These are phyloP conservation scores for Sarcodon aspratus DNA, from an alignment of 768 basidiomycete genomes.

Conservation along the genomic window DNA sequence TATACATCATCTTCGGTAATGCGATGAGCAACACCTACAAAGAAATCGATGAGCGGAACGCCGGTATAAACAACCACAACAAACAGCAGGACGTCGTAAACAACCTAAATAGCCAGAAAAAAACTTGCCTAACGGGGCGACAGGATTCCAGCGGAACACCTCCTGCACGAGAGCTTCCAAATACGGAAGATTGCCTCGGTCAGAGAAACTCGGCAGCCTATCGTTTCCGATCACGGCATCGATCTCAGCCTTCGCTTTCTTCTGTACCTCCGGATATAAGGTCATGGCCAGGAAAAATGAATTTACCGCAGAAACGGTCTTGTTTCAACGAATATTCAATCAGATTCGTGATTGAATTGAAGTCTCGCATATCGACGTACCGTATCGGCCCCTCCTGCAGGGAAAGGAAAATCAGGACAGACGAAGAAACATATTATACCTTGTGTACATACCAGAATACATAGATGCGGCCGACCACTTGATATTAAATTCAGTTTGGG, in stretches of 20 bases:
- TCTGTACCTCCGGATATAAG: slow-evolving; percentile 24
- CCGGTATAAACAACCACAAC: neutral
- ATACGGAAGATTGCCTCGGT: slow-evolving; percentile 6
- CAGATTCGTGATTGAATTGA: neutral
- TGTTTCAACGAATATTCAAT: neutral
- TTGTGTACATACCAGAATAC: slow-evolving; percentile 10
- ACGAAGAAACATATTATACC: slow-evolving; percentile 8
- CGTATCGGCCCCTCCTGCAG: slow-evolving; percentile 25
- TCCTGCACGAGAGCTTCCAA: slow-evolving; percentile 16
- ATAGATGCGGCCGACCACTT: slow-evolving; percentile 42
- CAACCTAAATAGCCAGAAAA: too few species aligned
- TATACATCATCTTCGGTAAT: slow-evolving; percentile 21
- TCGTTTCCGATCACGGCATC: slow-evolving; percentile 17
- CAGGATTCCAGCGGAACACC: slow-evolving; percentile 23
- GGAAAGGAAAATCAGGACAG: slow-evolving; percentile 5
- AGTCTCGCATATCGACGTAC: slow-evolving; percentile 12
- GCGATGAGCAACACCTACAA: slow-evolving; percentile 18
- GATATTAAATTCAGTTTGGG: slow-evolving; percentile 48
- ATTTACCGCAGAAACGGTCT: neutral
- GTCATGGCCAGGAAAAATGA: slow-evolving; percentile 22
- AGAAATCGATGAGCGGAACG: neutral
- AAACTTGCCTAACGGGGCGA: slow-evolving; percentile 19
- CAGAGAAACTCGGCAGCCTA: slow-evolving; percentile 7
- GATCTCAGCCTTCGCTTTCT: slow-evolving; percentile 26
- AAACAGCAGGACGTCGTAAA: neutral